Base-by-base conservation (phyloP, 2,329 filamentous ascomycete species). In the Fusarium denticulatum region DNA sequence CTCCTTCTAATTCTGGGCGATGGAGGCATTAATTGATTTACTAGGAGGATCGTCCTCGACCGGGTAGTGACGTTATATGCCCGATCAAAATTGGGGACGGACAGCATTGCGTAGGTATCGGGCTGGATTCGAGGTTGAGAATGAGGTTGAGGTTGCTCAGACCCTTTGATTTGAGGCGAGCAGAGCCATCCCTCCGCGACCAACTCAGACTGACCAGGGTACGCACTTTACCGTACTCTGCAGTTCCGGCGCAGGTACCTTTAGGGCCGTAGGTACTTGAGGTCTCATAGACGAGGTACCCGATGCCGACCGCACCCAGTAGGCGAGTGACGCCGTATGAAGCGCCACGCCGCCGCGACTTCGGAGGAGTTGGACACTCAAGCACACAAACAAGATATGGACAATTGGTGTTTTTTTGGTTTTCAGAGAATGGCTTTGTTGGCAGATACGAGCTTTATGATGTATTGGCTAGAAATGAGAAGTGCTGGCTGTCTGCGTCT, bases 331-430 rank as follows among this genome's bases (percentile, higher is more conserved):
- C 76, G 72, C 76, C 65, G 72, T 75, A 63, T 50, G 76, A 77
- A 77, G 76, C 76, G 76, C 76, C 76, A 76, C 76, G 75, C 76
- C 75, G 74, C 76, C 70, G 59, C 66, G 64, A 64, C 39, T 40
- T 64, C 22, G 39, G 57, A 50, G 66, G 34, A 62, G 26, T 56
- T 62, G 22, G 45, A 61, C 59, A 70, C 71, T 76, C 40, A 40
- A 64, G 43, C 50, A 37, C 36, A 57, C 56, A 39, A 69, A 37
- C 37, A 26, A 34, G 37, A 22, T 34, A 57, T 56, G 22, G 9
- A 37, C 47, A 42, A 39, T 43, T 58, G 37, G 42, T 28, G 36
- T 40, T 34, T 36, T 12, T 45, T 26, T 45, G 18, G 18, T 45
- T 45, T 36, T 12, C 10, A 34, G 11, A 43, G n/a, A 28, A 28